Evolutionary conservation across 371 early-diverging fungal genomes (phyloP).

Genomic region (Apophysomyces ossiformis): DNA sequence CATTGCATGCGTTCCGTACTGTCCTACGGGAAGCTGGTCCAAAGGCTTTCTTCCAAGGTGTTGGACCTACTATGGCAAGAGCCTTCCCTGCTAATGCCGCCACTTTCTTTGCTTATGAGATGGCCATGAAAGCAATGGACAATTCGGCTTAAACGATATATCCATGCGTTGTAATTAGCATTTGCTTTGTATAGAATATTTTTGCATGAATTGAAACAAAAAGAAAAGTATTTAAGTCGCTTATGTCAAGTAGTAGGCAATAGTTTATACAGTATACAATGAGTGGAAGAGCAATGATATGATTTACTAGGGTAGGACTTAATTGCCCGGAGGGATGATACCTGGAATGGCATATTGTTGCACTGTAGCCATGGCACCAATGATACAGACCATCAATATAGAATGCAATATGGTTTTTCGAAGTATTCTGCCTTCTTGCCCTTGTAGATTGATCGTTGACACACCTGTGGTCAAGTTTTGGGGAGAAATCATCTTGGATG

Average conservation of each 20-base stretch:
- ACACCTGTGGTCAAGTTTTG: slow-evolving; percentile 59
- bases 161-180: neutral
- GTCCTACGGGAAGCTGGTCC: slow-evolving; percentile 53
- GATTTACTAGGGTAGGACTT: neutral
- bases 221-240: neutral
- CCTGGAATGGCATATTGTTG: slow-evolving; percentile 55
- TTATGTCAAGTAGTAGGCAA: too few species aligned
- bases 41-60: slow-evolving; percentile 76
- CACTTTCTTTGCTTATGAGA: slow-evolving; percentile 82
- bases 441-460: slow-evolving; percentile 49
- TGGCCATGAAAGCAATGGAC: slow-evolving; percentile 65
- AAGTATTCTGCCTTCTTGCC: slow-evolving; percentile 49
- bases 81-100: slow-evolving; percentile 94
- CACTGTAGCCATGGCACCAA: slow-evolving; percentile 48
- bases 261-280: neutral
- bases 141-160: slow-evolving; percentile 1
- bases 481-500: slow-evolving; percentile 56
- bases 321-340: slow-evolving; percentile 41
- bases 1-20: slow-evolving; percentile 41
- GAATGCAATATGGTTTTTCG: slow-evolving; percentile 51
- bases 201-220: slow-evolving; percentile 11
- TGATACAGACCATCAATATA: slow-evolving; percentile 39
- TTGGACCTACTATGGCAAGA: slow-evolving; percentile 85
- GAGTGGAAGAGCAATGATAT: neutral
- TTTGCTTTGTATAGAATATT: slow-evolving; percentile 12